phyloP scores from a whole-genome alignment of 345 rosid genomes.

The Adansonia digitata region DNA sequence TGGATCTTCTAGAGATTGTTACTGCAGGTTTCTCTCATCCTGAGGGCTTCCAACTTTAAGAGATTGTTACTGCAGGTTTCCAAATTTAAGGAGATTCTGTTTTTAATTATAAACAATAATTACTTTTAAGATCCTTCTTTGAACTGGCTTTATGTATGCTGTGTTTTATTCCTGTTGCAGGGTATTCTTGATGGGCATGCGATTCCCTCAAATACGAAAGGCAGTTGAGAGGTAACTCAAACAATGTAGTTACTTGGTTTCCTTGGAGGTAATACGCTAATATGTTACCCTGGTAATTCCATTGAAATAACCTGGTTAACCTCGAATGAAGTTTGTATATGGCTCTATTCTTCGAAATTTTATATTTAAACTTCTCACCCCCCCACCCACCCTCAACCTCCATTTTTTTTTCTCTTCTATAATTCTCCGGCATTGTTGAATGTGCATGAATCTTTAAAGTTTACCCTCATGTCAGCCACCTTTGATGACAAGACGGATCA shows the following conservation, averaged over 20 bases:
- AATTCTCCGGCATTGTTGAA: not conserved
- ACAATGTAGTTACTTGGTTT: not conserved
- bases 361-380: too few relatives aligned
- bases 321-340: too few relatives aligned
- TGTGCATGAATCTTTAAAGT: not conserved
- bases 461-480: not conserved
- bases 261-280: not conserved
- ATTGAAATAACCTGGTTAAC: too few relatives aligned
- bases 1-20: too few relatives aligned
- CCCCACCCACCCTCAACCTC: too few relatives aligned
- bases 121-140: not conserved
- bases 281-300: not conserved
- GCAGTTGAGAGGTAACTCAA: slow-evolving; percentile 11
- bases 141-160: not conserved
- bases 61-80: too few relatives aligned
- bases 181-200: slow-evolving; percentile 52
- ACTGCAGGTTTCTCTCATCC: slow-evolving; percentile 39
- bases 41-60: not conserved
- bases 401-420: not conserved
- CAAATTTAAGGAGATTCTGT: too few relatives aligned
- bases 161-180: slow-evolving; percentile 22
- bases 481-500: not conserved
- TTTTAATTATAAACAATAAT: not conserved
- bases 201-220: slow-evolving; percentile 43
- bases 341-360: not conserved